These are phyloP conservation scores for Buxus sempervirens DNA, from an alignment of 164 flowering plant species.

Conservation along the genomic window DNA sequence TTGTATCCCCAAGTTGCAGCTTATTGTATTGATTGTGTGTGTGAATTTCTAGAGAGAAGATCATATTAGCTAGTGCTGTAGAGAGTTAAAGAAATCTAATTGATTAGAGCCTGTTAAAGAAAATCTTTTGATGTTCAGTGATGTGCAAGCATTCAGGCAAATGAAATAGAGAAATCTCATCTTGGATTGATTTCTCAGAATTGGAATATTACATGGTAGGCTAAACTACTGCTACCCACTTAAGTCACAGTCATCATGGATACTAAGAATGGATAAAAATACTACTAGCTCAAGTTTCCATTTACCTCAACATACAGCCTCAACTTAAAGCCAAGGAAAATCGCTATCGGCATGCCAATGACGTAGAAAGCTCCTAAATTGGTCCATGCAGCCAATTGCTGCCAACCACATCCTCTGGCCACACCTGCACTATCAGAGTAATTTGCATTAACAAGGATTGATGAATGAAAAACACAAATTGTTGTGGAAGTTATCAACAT, in stretches of 20 bases:
- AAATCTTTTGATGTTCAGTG: neutral
- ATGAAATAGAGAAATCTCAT: neutral
- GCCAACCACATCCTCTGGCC: constrained; percentile 96
- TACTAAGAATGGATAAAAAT: neutral
- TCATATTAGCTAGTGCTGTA: too few species aligned
- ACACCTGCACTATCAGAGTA: constrained; percentile 47
- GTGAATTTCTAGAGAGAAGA: too few species aligned
- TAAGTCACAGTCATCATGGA: neutral
- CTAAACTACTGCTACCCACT: too few species aligned
- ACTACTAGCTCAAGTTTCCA: neutral
- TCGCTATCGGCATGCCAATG: constrained; percentile 67
- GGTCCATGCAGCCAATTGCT: constrained; percentile 63
- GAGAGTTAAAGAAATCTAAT: too few species aligned
- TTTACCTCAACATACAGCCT: constrained; percentile 53
- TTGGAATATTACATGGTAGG: neutral
- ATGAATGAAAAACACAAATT: neutral
- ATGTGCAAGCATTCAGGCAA: neutral
- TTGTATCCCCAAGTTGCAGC: too few species aligned
- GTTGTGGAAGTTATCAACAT: neutral
- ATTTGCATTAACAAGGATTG: neutral
- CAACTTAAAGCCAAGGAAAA: constrained; percentile 52
- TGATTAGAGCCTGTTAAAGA: too few species aligned
- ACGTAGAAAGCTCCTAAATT: constrained; percentile 70
- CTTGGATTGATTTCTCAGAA: neutral
- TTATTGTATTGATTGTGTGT: too few species aligned